These are phyloP conservation scores for Exserohilum turcica DNA, from an alignment of 2,329 filamentous ascomycete species.

Conservation along the genomic window DNA sequence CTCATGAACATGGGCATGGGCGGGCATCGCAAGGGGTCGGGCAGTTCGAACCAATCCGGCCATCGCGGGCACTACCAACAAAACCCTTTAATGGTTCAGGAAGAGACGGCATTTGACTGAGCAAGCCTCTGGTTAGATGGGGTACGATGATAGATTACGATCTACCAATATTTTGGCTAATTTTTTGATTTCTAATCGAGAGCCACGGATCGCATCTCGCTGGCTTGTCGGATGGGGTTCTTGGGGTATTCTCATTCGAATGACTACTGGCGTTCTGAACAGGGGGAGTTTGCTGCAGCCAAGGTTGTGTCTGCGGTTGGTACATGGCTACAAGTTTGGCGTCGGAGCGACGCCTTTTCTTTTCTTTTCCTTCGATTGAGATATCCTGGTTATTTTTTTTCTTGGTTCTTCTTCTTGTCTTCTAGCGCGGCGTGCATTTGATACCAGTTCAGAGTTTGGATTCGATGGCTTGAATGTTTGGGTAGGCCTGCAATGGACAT, in stretches of 20 bases:
- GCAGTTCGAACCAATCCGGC: slow-evolving; percentile 31
- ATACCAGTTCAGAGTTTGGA: background rate
- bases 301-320: slow-evolving; percentile 6
- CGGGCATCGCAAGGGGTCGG: slow-evolving; percentile 45
- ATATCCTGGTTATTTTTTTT: slow-evolving; percentile 13
- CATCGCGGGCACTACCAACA: slow-evolving; percentile 8
- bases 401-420: background rate
- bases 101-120: slow-evolving; percentile 43
- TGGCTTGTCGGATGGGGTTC: slow-evolving; percentile 9
- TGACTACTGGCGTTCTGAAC: background rate
- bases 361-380: slow-evolving; percentile 6
- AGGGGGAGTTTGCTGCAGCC: slow-evolving; percentile 15
- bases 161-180: slow-evolving; percentile 28
- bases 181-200: slow-evolving; percentile 38
- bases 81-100: slow-evolving; percentile 34
- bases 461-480: background rate
- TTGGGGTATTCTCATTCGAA: background rate
- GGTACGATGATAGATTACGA: slow-evolving; percentile 17
- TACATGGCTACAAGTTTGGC: slow-evolving; percentile 1
- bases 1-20: slow-evolving; percentile 46
- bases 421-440: background rate
- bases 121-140: background rate
- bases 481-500: background rate
- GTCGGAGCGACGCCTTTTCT: background rate
- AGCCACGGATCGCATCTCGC: slow-evolving; percentile 35